phyloP scores from a whole-genome alignment of 2,329 filamentous ascomycete genomes.

The Colletotrichum euphorbiae region DNA sequence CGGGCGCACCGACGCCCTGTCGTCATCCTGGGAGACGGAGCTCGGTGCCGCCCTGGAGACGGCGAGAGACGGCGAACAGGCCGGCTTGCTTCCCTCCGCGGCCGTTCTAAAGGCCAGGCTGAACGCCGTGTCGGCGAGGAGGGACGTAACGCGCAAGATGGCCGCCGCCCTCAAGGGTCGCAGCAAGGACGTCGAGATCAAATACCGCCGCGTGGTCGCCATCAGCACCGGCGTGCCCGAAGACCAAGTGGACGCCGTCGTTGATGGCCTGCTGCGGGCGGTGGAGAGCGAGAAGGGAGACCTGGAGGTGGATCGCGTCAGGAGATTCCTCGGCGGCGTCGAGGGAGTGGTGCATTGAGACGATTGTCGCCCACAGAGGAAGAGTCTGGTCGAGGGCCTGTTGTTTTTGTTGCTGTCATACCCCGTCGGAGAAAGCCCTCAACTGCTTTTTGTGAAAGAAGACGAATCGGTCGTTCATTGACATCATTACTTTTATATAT shows the following conservation, averaged over 20 bases:
- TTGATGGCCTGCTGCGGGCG: constrained; percentile 84
- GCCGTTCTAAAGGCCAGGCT: constrained; percentile 75
- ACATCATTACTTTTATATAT: not conserved
- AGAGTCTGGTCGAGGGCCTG: not conserved
- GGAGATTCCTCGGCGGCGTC: constrained; percentile 83
- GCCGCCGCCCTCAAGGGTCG: constrained; percentile 79
- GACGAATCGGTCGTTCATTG: not conserved
- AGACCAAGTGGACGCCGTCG: constrained; percentile 80
- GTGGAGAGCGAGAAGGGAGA: constrained; percentile 88
- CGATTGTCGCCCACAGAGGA: too few species aligned
- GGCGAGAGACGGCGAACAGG: constrained; percentile 51
- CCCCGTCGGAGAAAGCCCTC: constrained; percentile 18
- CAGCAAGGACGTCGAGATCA: constrained; percentile 85
- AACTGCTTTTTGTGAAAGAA: not conserved
- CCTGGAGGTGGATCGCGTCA: constrained; percentile 79
- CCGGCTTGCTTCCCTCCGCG: constrained; percentile 65
- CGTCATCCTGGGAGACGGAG: constrained; percentile 67
- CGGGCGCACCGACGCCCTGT: constrained; percentile 57
- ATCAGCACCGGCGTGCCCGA: constrained; percentile 87
- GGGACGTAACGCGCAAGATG: constrained; percentile 73
- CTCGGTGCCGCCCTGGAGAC: constrained; percentile 58
- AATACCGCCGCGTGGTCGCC: constrained; percentile 89
- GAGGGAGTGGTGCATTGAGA: constrained; percentile 67
- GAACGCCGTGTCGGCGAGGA: constrained; percentile 76
- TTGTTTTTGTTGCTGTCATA: constrained; percentile 26